These are phyloP conservation scores for Cladobotryum protrusum DNA, from an alignment of 2,329 filamentous ascomycete genomes.

Conservation along the genomic window DNA sequence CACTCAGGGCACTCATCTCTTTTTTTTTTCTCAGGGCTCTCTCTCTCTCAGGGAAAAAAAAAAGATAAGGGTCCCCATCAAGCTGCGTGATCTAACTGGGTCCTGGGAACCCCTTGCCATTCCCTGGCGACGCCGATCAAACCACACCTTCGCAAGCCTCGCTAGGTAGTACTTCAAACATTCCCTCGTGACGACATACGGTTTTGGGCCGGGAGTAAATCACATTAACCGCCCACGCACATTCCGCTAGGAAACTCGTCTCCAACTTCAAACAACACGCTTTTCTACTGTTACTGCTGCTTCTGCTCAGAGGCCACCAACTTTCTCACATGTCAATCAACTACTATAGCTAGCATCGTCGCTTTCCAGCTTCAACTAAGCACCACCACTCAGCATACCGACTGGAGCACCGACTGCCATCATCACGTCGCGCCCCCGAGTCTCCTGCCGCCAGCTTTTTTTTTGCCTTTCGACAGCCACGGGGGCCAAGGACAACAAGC, in stretches of 20 bases:
- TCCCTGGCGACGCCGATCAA: constrained; percentile 14
- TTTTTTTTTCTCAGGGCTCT: too few relatives aligned
- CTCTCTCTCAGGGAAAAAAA: too few relatives aligned
- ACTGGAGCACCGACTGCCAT: not conserved
- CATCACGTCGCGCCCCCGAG: constrained; percentile 3
- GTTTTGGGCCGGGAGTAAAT: constrained; percentile 6
- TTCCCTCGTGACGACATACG: constrained; percentile 13
- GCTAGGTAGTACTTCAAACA: not conserved
- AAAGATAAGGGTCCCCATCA: not conserved
- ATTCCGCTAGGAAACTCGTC: not conserved
- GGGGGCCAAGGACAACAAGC: constrained; percentile 5
- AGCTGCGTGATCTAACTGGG: constrained; percentile 7
- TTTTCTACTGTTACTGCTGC: too few relatives aligned
- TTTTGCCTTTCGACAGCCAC: constrained; percentile 7
- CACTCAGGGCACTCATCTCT: too few relatives aligned
- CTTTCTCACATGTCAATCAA: constrained; percentile 8
- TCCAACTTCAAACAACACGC: not conserved
- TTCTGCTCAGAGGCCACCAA: constrained; percentile 1
- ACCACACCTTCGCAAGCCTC: not conserved
- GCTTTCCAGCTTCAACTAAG: constrained; percentile 1
- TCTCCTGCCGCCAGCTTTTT: constrained; percentile 5
- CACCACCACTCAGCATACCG: constrained; percentile 2
- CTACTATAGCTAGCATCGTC: not conserved
- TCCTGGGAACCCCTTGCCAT: constrained; percentile 13
- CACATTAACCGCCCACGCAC: constrained; percentile 1